Evolutionary conservation across 2,329 filamentous ascomycete species (phyloP).

Genomic region (Lasiodiplodia sp.): DNA sequence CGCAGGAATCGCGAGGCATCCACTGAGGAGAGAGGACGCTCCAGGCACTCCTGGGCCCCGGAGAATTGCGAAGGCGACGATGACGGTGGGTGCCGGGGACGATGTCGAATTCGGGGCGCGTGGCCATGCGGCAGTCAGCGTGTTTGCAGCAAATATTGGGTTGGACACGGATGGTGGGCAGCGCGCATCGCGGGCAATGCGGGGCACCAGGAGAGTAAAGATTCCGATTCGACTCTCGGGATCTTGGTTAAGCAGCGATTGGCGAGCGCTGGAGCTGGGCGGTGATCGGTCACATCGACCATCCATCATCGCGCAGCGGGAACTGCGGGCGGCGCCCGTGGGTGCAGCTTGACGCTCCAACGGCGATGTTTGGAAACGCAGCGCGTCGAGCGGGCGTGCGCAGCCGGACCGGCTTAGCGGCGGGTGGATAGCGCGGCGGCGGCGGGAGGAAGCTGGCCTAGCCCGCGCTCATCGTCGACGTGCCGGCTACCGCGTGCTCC

Average conservation of each 20-base stretch:
- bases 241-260: slow-evolving; percentile 15
- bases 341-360: background rate
- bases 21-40: background rate
- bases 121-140: slow-evolving; percentile 11
- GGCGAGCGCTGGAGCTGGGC: slow-evolving; percentile 10
- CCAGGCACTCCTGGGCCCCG: slow-evolving; percentile 5
- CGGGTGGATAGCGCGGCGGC: slow-evolving; percentile 13
- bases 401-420: slow-evolving; percentile 15
- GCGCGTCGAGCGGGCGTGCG: background rate
- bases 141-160: slow-evolving; percentile 3
- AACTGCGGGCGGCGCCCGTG: background rate
- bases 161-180: background rate
- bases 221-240: slow-evolving; percentile 24
- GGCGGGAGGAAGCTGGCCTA: slow-evolving; percentile 6
- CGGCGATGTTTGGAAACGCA: slow-evolving; percentile 18
- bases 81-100: slow-evolving; percentile 11
- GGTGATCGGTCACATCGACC: slow-evolving; percentile 18
- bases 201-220: slow-evolving; percentile 28
- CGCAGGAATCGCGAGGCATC: slow-evolving; percentile 16
- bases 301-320: slow-evolving; percentile 4
- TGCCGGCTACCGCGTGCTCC: background rate
- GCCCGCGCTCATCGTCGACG: slow-evolving; percentile 9
- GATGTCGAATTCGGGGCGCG: background rate
- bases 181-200: slow-evolving; percentile 2
- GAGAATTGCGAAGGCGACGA: slow-evolving; percentile 9